Conservation (phyloP, 345 rosid genomes). For the Leavenworthia alabamica region DNA sequence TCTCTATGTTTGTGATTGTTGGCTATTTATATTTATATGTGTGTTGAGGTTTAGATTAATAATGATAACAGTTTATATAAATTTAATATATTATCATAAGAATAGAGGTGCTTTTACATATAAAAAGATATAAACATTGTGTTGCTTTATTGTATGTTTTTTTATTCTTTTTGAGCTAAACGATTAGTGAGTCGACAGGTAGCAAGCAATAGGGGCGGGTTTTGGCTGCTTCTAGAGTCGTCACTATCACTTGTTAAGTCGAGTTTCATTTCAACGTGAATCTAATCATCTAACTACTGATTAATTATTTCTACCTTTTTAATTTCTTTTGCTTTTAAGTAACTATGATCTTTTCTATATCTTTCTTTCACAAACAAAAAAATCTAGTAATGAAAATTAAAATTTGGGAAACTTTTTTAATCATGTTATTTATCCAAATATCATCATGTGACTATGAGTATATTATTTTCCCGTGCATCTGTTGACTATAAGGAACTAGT, state of each 20-base stretch:
- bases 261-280: conserved; percentile 19
- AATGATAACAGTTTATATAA: conserved; percentile 5
- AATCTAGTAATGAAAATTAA: neutral
- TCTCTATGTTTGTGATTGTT: too few species aligned
- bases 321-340: conserved; percentile 1
- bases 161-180: conserved; percentile 9
- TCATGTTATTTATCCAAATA: neutral
- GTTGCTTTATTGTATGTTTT: conserved; percentile 15
- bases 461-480: neutral
- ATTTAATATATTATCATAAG: neutral
- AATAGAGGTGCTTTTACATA: neutral
- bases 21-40: conserved; percentile 25
- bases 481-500: neutral
- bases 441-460: neutral
- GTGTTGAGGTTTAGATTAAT: conserved; percentile 17
- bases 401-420: neutral
- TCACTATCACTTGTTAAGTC: conserved; percentile 30
- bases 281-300: conserved; percentile 25
- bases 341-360: neutral
- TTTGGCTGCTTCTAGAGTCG: conserved; percentile 33
- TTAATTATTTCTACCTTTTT: conserved; percentile 23
- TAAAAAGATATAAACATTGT: conserved; percentile 9
- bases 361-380: neutral
- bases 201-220: conserved; percentile 23
- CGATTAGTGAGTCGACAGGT: conserved; percentile 31